phyloP scores from a whole-genome alignment of 1,284 basidiomycete species.

The Cryptococcus maquisensis region DNA sequence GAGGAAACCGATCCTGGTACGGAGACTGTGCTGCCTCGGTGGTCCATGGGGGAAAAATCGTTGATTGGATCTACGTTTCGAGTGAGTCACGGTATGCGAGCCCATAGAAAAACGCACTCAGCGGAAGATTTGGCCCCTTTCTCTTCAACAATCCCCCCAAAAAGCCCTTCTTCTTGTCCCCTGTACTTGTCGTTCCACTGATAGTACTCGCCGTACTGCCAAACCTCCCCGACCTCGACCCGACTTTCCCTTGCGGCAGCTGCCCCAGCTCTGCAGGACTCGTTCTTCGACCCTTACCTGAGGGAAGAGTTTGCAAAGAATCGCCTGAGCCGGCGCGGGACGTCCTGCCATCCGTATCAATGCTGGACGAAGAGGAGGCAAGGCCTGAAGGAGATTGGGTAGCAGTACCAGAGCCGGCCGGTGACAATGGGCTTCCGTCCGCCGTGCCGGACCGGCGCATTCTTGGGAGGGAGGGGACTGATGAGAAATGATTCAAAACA shows the following conservation, averaged over 20 bases:
- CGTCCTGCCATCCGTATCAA: neutral
- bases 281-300: conserved; percentile 2
- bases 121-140: conserved; percentile 21
- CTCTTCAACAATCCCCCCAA: conserved; percentile 35
- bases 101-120: conserved; percentile 11
- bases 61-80: conserved; percentile 3
- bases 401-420: conserved; percentile 1
- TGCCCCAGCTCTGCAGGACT: conserved; percentile 5
- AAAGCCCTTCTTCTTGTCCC: conserved; percentile 40
- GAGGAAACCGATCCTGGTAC: conserved; percentile 21
- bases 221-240: conserved; percentile 10
- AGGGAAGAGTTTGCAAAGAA: conserved; percentile 23
- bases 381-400: neutral
- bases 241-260: conserved; percentile 1
- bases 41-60: conserved; percentile 19
- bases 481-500: conserved; percentile 27
- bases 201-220: conserved; percentile 24
- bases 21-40: conserved; percentile 14
- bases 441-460: conserved; percentile 16
- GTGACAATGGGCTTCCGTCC: conserved; percentile 2
- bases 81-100: neutral
- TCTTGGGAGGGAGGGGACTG: conserved; percentile 29
- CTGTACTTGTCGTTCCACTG: conserved; percentile 11
- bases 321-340: conserved; percentile 25
- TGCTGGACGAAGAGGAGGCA: conserved; percentile 2